Percentiles rank a stretch among this genome's conserved stretches.
Evolutionary conservation across 306 rosid species (phyloP).

Genomic region (Sicyos baderoa): DNA sequence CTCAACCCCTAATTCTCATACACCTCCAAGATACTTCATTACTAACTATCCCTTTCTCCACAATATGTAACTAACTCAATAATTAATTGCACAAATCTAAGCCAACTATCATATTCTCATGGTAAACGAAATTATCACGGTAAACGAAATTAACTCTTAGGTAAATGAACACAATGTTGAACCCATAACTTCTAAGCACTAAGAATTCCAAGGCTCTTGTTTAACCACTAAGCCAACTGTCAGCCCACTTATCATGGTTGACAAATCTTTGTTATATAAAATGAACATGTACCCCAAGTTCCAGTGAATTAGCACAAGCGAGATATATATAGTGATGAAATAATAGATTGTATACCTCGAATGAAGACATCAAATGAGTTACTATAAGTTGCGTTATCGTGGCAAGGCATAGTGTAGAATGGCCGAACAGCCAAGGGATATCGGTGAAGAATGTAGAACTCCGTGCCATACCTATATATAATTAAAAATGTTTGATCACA

Average conservation of each 20-base stretch:
- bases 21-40: no score
- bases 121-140: no score
- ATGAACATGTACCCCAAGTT: not conserved
- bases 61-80: no score
- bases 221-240: no score
- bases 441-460: slow-evolving; percentile 82
- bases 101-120: no score
- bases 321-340: not conserved
- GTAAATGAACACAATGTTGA: no score
- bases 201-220: no score
- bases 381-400: slow-evolving; percentile 60
- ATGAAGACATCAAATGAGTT: slow-evolving; percentile 95
- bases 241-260: not conserved
- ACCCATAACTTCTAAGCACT: no score
- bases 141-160: no score
- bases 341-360: slow-evolving; percentile 48
- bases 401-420: slow-evolving; percentile 93
- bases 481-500: slow-evolving; percentile 13
- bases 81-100: no score
- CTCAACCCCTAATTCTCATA: no score
- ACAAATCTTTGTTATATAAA: not conserved
- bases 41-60: no score
- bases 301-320: not conserved
- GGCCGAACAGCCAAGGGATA: slow-evolving; percentile 88
- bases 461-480: slow-evolving; percentile 69